phyloP scores from a whole-genome alignment of 129 eudicot genomes.

The Scalesia atractyloides region DNA sequence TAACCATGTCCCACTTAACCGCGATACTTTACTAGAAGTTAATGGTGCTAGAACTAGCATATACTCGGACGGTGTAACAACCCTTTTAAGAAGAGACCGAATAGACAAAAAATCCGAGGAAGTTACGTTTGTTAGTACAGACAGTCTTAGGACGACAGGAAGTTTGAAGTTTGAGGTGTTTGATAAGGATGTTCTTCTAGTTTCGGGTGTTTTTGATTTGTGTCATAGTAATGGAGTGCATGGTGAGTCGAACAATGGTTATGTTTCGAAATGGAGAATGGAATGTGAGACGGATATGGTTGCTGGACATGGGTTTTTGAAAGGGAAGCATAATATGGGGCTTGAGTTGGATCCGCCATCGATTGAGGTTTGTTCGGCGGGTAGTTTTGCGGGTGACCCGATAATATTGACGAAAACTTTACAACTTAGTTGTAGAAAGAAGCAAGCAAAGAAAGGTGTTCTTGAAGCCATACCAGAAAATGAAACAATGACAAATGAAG shows the following conservation, averaged over 20 bases:
- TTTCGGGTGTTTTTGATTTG: constrained; percentile 61
- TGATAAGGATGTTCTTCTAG: constrained; percentile 53
- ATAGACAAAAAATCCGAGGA: constrained; percentile 81
- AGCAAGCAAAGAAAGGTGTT: constrained; percentile 55
- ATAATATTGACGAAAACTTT: constrained; percentile 66
- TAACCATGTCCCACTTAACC: constrained; percentile 76
- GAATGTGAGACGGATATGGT: constrained; percentile 61
- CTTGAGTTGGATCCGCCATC: constrained; percentile 48
- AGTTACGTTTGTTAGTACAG: constrained; percentile 80
- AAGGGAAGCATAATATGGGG: constrained; percentile 40
- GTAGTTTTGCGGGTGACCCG: constrained; percentile 67
- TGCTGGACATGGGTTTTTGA: constrained; percentile 46
- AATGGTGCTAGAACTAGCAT: constrained; percentile 69
- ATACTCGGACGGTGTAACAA: constrained; percentile 59
- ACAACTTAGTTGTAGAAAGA: constrained; percentile 49
- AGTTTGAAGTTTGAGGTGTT: constrained; percentile 81
- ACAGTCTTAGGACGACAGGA: constrained; percentile 71
- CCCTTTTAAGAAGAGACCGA: constrained; percentile 64
- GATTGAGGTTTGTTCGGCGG: constrained; percentile 85
- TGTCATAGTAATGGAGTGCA: constrained; percentile 47
- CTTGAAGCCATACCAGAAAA: constrained; percentile 81
- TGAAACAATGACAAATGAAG: constrained; percentile 45
- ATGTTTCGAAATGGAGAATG: constrained; percentile 58
- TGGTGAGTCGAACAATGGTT: constrained; percentile 43
- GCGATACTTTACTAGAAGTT: constrained; percentile 83